Base-by-base conservation (phyloP, 257 asterid species). In the Scutellaria minor region DNA sequence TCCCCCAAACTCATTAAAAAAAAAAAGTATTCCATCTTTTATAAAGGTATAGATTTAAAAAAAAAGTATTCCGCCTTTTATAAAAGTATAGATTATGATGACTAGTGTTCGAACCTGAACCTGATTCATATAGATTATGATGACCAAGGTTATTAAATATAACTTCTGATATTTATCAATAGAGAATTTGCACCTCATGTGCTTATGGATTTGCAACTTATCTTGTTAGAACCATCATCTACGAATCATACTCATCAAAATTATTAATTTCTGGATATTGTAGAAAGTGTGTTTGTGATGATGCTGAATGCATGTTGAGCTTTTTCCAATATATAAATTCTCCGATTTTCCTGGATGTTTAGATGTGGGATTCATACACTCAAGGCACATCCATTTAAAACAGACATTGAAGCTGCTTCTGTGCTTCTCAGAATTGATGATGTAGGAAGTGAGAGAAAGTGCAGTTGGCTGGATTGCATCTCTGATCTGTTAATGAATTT, bases 321-420 rank as follows among this genome's bases (percentile, higher is more conserved):
- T 11, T 31, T 52, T 59, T 48, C 56, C 44, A 20, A 20, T 31
- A 5, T 15, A 68, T 64, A 39, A 15, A 70, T 69, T 52, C 31
- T 14, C 62, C 59, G 2, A 14, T 73, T 20, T 50, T 6, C 24
- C 35, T 69, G 76, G 22, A 46, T 72, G 41, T 81, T 47, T 77
- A 94, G 99, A 91, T 89, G 56, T 94, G 98, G 98, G 99, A 94
- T 84, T 88, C 99, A 6, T 94, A 94, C 84, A 80, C 90, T 91
- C 72, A 94, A 94, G 85, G 91, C 89, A 1, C 99, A 94, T 41
- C 95, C 98, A 51, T 94, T 94, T 63, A 91, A 94, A 86, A 90
- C 97, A 0, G 99, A 96, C 61, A 94, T 91, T 35, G 99, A 94
- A 87, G 96, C 97, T 8, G 96, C 99, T 9, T 91, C 93, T 85